Conservation (phyloP, 352 stramenopile species). For the Phytopythium kandeliae region DNA sequence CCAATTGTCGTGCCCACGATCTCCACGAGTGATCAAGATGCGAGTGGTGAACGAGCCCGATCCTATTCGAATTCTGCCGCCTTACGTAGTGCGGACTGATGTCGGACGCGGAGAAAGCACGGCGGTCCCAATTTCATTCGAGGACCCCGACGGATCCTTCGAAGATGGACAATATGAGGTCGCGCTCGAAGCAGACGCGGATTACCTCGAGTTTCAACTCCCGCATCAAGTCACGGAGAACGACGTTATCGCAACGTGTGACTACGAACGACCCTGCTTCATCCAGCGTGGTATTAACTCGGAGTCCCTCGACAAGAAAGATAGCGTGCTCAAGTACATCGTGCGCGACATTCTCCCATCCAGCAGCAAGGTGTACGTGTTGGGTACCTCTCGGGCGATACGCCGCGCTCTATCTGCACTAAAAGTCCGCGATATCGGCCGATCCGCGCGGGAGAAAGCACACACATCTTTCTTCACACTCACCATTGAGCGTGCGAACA, state of each 20-base stretch:
- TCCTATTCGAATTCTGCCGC: constrained; percentile 36
- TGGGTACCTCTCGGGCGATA: constrained; percentile 32
- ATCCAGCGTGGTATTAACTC: neutral
- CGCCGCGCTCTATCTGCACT: constrained; percentile 26
- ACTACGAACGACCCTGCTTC: constrained; percentile 39
- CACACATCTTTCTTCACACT: constrained; percentile 34
- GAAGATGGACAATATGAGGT: constrained; percentile 33
- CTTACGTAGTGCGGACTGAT: constrained; percentile 28
- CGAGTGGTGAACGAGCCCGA: constrained; percentile 49
- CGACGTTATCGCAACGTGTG: constrained; percentile 45
- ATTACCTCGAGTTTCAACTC: constrained; percentile 31
- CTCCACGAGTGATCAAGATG: constrained; percentile 32
- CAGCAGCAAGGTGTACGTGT: constrained; percentile 32
- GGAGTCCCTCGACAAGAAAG: neutral
- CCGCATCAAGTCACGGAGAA: constrained; percentile 39
- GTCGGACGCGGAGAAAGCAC: constrained; percentile 11
- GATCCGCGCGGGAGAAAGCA: constrained; percentile 10
- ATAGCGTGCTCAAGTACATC: constrained; percentile 14
- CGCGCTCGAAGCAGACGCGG: constrained; percentile 31
- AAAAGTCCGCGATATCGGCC: constrained; percentile 26
- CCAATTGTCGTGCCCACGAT: constrained; percentile 9
- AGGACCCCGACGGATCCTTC: constrained; percentile 38
- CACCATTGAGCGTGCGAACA: constrained; percentile 26
- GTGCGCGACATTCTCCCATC: constrained; percentile 25
- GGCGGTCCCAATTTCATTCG: constrained; percentile 38